Conservation (phyloP, 352 stramenopile species). For the Pythium brachiatum region DNA sequence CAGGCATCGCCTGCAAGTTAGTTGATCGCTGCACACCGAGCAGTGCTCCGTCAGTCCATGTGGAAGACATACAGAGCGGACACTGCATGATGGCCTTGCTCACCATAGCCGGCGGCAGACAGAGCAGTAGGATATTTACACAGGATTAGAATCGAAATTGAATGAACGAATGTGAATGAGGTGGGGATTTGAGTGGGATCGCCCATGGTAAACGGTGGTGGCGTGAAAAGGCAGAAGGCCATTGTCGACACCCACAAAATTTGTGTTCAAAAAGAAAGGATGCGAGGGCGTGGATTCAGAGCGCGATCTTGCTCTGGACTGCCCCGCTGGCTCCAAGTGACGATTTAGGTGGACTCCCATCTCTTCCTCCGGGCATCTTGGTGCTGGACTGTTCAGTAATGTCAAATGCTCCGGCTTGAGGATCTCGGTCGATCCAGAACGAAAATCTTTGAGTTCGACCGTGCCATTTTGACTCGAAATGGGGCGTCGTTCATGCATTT, state of each 20-base stretch:
- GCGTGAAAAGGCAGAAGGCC: neutral
- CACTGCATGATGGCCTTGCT: neutral
- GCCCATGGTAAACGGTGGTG: neutral
- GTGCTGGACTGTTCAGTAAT: neutral
- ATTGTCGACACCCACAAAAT: neutral
- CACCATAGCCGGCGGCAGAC: slow-evolving; percentile 1
- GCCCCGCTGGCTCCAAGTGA: neutral
- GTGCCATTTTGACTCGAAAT: too few relatives aligned
- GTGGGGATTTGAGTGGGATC: neutral
- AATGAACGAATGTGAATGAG: neutral
- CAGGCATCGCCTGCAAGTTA: neutral
- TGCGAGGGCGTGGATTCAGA: too few relatives aligned
- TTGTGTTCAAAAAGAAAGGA: too few relatives aligned
- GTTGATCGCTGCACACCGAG: neutral
- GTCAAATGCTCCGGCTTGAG: neutral
- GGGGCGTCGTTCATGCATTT: too few relatives aligned
- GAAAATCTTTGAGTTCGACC: too few relatives aligned
- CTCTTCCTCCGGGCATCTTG: neutral
- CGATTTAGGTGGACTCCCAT: neutral
- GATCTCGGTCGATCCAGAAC: neutral
- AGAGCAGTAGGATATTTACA: slow-evolving; percentile 1
- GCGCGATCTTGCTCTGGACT: neutral
- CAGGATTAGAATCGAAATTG: neutral
- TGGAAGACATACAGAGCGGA: slow-evolving; percentile 4
- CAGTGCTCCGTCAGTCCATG: slow-evolving; percentile 3